phyloP scores from a whole-genome alignment of 2,329 filamentous ascomycete species.

The Alternaria triticina region DNA sequence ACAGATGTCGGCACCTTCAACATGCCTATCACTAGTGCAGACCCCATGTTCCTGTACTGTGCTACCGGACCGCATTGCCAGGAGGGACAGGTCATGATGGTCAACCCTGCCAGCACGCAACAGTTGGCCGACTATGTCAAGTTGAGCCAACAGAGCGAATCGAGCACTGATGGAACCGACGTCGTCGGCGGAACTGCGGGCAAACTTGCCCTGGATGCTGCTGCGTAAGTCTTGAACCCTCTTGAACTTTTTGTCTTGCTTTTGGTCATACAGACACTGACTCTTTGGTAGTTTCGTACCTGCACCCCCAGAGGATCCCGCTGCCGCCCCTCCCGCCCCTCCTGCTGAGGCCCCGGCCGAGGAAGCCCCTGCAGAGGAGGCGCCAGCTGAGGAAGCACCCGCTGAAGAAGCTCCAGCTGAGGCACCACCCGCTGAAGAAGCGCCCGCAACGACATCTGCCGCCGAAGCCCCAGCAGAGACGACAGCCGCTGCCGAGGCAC shows the following conservation, averaged over 20 bases:
- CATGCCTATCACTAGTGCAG: conserved; percentile 35
- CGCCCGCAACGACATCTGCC: conserved; percentile 2
- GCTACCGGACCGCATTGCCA: conserved; percentile 42
- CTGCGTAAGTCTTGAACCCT: conserved; percentile 28
- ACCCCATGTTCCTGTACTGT: conserved; percentile 42
- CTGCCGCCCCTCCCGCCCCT: conserved; percentile 20
- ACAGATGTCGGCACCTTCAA: conserved; percentile 41
- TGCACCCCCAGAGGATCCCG: conserved; percentile 26
- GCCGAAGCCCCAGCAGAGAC: not conserved
- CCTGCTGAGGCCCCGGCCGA: conserved; percentile 4
- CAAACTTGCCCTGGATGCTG: conserved; percentile 28
- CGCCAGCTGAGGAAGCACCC: conserved; percentile 3
- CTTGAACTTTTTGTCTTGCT: not conserved
- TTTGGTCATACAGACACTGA: not conserved
- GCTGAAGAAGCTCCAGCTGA: not conserved
- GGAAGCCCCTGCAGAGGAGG: not conserved
- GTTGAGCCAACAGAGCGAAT: conserved; percentile 25
- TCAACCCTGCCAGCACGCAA: conserved; percentile 29
- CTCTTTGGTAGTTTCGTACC: conserved; percentile 24
- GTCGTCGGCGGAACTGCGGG: conserved; percentile 29
- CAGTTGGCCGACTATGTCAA: conserved; percentile 40
- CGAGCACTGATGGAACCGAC: conserved; percentile 30
- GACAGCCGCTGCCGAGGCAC: not conserved
- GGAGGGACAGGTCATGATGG: conserved; percentile 36
- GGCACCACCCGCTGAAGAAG: conserved; percentile 7